phyloP scores from a whole-genome alignment of 352 stramenopile species.

The Globisporangium cederbergense region DNA sequence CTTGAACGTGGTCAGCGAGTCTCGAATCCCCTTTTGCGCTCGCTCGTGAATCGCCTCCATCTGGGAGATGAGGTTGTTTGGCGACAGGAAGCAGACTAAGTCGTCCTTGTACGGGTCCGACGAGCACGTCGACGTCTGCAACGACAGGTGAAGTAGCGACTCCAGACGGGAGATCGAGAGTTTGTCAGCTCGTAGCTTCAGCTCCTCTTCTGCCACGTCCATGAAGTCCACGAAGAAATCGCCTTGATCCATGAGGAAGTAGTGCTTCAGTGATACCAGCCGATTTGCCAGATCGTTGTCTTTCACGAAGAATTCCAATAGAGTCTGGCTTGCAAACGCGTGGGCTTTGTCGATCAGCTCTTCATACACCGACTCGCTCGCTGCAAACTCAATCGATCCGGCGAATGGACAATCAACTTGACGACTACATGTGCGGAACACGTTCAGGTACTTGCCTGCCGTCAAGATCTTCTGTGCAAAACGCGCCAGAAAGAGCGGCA shows the following conservation, averaged over 20 bases:
- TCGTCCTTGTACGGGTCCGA: conserved; percentile 89
- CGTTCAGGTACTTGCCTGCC: conserved; percentile 91
- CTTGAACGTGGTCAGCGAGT: conserved; percentile 72
- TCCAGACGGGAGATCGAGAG: conserved; percentile 89
- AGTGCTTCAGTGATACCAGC: conserved; percentile 92
- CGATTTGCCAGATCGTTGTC: conserved; percentile 80
- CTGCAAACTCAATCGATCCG: conserved; percentile 56
- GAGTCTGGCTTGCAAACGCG: conserved; percentile 64
- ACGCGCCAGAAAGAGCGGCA: conserved; percentile 78
- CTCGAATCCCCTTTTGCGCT: conserved; percentile 57
- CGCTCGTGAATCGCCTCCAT: conserved; percentile 91
- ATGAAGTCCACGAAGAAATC: conserved; percentile 99
- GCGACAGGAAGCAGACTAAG: conserved; percentile 83
- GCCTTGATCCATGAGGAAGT: conserved; percentile 98
- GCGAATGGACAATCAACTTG: conserved; percentile 81
- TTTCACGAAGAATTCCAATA: conserved; percentile 79
- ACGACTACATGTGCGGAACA: conserved; percentile 80
- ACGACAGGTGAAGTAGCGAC: conserved; percentile 91
- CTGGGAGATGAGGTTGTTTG: conserved; percentile 89
- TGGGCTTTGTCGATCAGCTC: conserved; percentile 85
- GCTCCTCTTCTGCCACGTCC: conserved; percentile 93
- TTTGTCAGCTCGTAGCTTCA: conserved; percentile 87
- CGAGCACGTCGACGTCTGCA: conserved; percentile 92
- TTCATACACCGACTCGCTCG: conserved; percentile 72
- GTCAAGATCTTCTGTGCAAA: conserved; percentile 85